Evolutionary conservation across 257 asterid genomes (phyloP), one percentile per base, ranked within the genome.

Genomic region (Asclepias syriaca): DNA sequence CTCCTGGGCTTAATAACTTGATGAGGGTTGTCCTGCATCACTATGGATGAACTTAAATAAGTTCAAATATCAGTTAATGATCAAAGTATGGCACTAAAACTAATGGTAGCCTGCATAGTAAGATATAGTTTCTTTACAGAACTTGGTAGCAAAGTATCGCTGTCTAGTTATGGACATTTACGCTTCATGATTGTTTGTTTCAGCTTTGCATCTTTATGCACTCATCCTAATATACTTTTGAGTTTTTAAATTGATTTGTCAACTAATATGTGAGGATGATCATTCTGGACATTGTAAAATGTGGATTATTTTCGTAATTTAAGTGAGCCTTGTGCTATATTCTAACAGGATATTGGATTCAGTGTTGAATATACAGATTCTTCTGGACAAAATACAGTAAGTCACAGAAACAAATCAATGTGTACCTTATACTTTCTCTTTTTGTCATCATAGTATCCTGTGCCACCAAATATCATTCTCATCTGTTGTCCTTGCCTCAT

Each of bases 291-390:
- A 2, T 40, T 22, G 53, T 63, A 71, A 13, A 37, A 21, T 34
- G 22, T 4, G 32, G 34, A 48, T 71, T 9, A 5, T 39, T 6
- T 70, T 39, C 57, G 65, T 68, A 65, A 48, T 40, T 69, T 46
- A 70, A 19, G 6, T 74, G 76, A 27, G 58, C 5, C 29, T 57
- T 24, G 40, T 55, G 67, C 79, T 80, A 65, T 80, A 24, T 66
- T 80, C 76, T 48, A 49, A 59, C 92, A 91, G 97, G 98, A 94
- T 73, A 84, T 94, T 79, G 98, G 98, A 78, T 94, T 94, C 84
- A 88, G 96, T 59, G 79, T 94, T 77, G 98, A 94, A 86, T 94
- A 87, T 81, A 82, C 75, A 19, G 87, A 89, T 87, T 74, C 71
- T 75, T 83, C 88, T 39, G 97, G 98, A 72, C 79, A 73, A 74